Conservation (phyloP, 1,284 basidiomycete genomes). For the Fomitopsis betulina region DNA sequence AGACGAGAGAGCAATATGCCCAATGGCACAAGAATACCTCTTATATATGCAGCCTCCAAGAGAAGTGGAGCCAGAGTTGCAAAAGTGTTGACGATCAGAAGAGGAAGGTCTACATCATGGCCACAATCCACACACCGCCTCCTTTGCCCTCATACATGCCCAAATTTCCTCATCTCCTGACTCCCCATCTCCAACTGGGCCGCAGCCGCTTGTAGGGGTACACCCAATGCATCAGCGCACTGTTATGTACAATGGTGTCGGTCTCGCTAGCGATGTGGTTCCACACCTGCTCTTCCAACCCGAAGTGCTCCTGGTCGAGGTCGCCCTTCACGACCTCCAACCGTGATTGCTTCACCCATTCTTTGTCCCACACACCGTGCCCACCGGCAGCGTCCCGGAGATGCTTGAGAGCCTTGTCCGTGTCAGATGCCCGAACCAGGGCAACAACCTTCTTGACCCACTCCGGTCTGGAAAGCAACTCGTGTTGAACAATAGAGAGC, state of each 20-base stretch:
- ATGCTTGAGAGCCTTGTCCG: slow-evolving; percentile 64
- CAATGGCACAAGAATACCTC: too few relatives aligned
- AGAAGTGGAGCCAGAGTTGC: too few relatives aligned
- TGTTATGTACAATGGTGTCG: slow-evolving; percentile 92
- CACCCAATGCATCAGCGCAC: slow-evolving; percentile 98
- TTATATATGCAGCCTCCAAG: too few relatives aligned
- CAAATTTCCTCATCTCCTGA: too few relatives aligned
- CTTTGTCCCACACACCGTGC: slow-evolving; percentile 89
- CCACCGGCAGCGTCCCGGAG: slow-evolving; percentile 77
- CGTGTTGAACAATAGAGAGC: slow-evolving; percentile 88
- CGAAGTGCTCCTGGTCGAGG: slow-evolving; percentile 74
- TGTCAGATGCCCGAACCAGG: slow-evolving; percentile 75
- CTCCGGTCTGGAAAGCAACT: slow-evolving; percentile 64
- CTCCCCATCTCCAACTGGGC: too few relatives aligned
- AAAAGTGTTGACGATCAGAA: too few relatives aligned
- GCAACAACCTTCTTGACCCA: slow-evolving; percentile 87
- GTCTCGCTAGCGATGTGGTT: slow-evolving; percentile 65
- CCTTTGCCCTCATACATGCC: too few relatives aligned
- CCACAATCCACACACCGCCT: too few relatives aligned
- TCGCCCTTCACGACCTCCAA: slow-evolving; percentile 91
- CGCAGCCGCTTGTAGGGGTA: slow-evolving; percentile 96
- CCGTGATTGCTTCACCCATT: slow-evolving; percentile 71
- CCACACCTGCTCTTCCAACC: slow-evolving; percentile 70
- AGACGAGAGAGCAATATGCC: too few relatives aligned
- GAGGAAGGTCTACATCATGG: too few relatives aligned